Evolutionary conservation across 345 rosid species (phyloP).

Genomic region (Eucalyptus paniculata): DNA sequence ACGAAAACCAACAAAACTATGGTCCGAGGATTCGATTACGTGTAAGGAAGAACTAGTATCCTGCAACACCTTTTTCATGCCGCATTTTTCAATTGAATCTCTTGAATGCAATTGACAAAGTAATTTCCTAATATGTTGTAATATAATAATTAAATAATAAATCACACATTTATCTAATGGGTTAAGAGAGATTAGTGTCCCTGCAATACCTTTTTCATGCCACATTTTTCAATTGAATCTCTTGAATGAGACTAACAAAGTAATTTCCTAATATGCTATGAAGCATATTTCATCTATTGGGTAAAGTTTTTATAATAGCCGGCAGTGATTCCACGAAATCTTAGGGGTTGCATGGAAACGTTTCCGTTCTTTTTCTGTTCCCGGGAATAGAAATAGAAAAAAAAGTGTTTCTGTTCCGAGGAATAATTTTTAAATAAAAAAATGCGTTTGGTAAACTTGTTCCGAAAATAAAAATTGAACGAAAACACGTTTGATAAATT

Average conservation of each 20-base stretch:
- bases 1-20: neutral
- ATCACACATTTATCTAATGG: neutral
- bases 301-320: too few species aligned
- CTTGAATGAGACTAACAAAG: neutral
- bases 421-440: too few species aligned
- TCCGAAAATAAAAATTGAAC: too few species aligned
- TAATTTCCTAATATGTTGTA: neutral
- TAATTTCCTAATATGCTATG: neutral
- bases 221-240: neutral
- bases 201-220: fast-evolving
- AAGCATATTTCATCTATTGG: too few species aligned
- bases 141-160: neutral
- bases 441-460: too few species aligned
- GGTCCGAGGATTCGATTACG: neutral
- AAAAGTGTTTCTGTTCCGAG: too few species aligned
- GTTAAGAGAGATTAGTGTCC: neutral
- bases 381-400: too few species aligned
- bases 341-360: too few species aligned
- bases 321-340: too few species aligned
- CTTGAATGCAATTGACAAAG: neutral
- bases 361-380: too few species aligned
- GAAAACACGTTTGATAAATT: too few species aligned
- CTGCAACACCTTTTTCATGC: neutral
- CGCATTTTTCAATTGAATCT: neutral
- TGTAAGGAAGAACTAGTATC: neutral